Base-by-base conservation (phyloP, 2,329 filamentous ascomycete species). In the Apiospora malaysiana region DNA sequence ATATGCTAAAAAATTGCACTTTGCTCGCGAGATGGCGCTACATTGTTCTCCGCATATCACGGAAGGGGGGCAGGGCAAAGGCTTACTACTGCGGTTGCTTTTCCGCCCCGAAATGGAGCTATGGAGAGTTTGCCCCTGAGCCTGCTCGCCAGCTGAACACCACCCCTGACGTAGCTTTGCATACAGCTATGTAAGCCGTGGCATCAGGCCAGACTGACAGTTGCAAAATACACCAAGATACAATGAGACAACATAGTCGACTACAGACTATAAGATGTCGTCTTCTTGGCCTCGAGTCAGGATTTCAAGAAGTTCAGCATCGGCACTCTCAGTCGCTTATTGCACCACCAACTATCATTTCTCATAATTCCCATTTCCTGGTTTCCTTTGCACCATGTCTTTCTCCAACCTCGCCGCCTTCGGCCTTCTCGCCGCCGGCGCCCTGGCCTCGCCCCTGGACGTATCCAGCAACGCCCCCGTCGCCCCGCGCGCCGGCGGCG, bases 371-470 rank as follows among this genome's bases (percentile, higher is more conserved):
- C 56, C 12, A 7, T 8, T 3, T 14, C 8, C 4, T 7, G 4
- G 18, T 1, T 8, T n/a, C 12, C 18, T 40, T 12, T n/a, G 3
- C 56, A 63, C 5, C 21, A 63, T 63, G 56, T 63, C 32, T 40
- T 40, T 63, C 56, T 40, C 32, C 18, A 63, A 40, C 56, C 9
- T 63, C 18, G 56, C 56, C 27, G 32, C 32, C 18, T 63, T 40
- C 32, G 56, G 56, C 18, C 56, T 63, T 18, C 56, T 63, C 3
- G 56, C 32, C 18, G 56, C 56, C 56, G n/a, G 56, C 32, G 32
- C 56, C 56, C 27, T 63, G 8, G 56, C 56, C 18, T 63, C 56
- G 56, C 56, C 56, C 51, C 51, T 59, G 27, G 27, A 37, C 27
- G 18, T 21, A 4, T n/a, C 51, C 51, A n/a, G n/a, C n/a, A n/a